Base-by-base conservation (phyloP, 192 early-diverging fungal genomes). In the Backusella mclennaniae region DNA sequence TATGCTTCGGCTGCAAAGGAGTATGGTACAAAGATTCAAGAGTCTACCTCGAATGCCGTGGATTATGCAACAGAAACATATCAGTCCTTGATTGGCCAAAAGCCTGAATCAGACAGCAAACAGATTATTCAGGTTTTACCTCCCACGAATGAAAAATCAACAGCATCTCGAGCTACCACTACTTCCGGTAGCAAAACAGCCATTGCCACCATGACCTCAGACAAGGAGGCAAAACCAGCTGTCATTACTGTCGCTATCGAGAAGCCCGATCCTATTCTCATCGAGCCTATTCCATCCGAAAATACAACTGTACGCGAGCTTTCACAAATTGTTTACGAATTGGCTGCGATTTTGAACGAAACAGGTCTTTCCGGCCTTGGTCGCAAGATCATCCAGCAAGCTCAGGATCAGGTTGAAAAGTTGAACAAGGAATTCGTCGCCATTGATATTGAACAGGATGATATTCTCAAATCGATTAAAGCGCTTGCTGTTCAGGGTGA, bases 321-420 rank as follows among this genome's bases (percentile, higher is more conserved):
- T 6, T 76, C 81, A 21, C 76, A 76, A 39, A 70, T 84, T 19
- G 74, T 85, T 15, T 67, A 74, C 71, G 79, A 84, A 35, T 75
- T 85, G 14, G 75, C 78, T 36, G 63, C 71, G 5, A 76, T 83
- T 59, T 66, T 79, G 31, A 83, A 84, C 49, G 75, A 80, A n/a
- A 42, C 77, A 14, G 84, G 80, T 17, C 79, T 88, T 59, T 76
- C 88, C 14, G 85, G 84, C 46, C 83, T 82, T 59, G 84, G 88
- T 12, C 85, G 87, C 74, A 84, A 92, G 46, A 87, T 92, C 41
- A 87, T 91, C 19, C 86, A 81, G 66, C 83, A 88, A 35, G 88
- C 88, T 33, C 89, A 90, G 63, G 85, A 84, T 49, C 83, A 92
- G 26, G 71, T 86, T 29, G 81, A 83, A 38, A 69, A 82, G 26